Evolutionary conservation across 352 stramenopile species (phyloP).

Genomic region (Globisporangium takayamanum): DNA sequence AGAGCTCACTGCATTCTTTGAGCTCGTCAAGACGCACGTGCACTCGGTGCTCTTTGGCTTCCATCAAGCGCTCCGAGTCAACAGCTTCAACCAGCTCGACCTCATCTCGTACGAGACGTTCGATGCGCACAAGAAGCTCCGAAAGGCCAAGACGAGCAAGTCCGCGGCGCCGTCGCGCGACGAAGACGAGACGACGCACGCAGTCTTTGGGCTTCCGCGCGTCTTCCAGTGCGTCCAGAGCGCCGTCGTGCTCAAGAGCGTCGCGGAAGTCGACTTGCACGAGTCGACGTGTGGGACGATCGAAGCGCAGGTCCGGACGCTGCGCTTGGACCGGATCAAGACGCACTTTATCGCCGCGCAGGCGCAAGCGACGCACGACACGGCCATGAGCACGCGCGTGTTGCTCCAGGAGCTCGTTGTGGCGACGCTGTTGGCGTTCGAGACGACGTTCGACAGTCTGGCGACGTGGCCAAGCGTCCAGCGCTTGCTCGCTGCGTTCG

Average conservation of each 20-base stretch:
- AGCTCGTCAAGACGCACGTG: constrained; percentile 54
- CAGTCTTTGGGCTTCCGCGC: constrained; percentile 38
- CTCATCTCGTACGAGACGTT: constrained; percentile 68
- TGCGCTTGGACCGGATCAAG: constrained; percentile 46
- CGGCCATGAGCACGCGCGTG: constrained; percentile 14
- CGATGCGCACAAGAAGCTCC: constrained; percentile 59
- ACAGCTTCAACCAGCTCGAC: constrained; percentile 75
- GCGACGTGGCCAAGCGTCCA: constrained; percentile 24
- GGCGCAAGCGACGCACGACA: constrained; percentile 11
- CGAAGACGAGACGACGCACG: constrained; percentile 38
- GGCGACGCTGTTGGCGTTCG: constrained; percentile 50
- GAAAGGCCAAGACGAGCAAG: constrained; percentile 17
- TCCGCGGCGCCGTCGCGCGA: constrained; percentile 17
- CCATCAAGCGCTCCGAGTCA: constrained; percentile 70
- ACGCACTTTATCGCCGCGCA: constrained; percentile 29
- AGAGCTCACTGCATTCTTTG: constrained; percentile 45
- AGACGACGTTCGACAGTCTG: constrained; percentile 26
- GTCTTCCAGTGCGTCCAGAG: constrained; percentile 56
- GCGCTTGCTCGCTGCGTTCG: constrained; percentile 4
- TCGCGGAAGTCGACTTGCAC: constrained; percentile 53
- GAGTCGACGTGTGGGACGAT: constrained; percentile 50
- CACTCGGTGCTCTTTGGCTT: constrained; percentile 67
- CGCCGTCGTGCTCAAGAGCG: constrained; percentile 45
- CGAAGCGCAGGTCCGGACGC: constrained; percentile 39
- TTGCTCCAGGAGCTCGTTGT: constrained; percentile 43